Evolutionary conservation across 495 filamentous ascomycete species (phyloP), one percentile per base, ranked within the genome.

Genomic region (Pyrenopolyporus hunteri): DNA sequence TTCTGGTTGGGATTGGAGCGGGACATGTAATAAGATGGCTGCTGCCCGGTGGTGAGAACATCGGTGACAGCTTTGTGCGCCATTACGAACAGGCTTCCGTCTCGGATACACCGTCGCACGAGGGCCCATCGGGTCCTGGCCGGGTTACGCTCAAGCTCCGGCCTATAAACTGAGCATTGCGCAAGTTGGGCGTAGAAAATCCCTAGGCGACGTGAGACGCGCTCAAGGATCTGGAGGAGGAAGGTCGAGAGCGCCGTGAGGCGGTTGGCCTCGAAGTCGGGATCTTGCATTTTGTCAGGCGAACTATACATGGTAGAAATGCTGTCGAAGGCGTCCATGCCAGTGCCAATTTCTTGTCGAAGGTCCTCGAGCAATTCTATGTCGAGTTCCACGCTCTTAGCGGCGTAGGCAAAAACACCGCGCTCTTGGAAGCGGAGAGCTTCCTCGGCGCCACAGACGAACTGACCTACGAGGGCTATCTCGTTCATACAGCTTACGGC

Each of bases 251-350:
- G 67, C 6, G 78, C 76, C 6, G 65, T 66, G n/a, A 76, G 51
- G n/a, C 68, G 65, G 43, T 73, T 63, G 22, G 59, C 37, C 2
- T 64, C 60, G 6, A 64, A 44, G 32, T 68, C 64, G 0, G 56
- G 55, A 16, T 64, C 64, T 17, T 51, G 50, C 28, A 42, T 53
- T 37, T 45, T 49, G 31, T 73, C 68, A 31, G 31, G 19, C 9
- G 49, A 54, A 1, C 33, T 28, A 35, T 66, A 63, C 51, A 72
- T 58, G 33, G 57, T 64, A 51, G 73, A 72, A 37, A 78, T 65
- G 43, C 71, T 70, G 16, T 76, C 79, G 16, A 81, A 82, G 1
- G 78, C 78, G 55, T 81, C 78, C 77, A 82, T 81, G 44, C 79
- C 78, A 19, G 68, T 70, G 43, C 76, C 79, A 1, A 76, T 74